Percentiles rank a stretch among this genome's conserved stretches.
Conservation (phyloP, 306 rosid species). For the Amphicarpaea edgeworthii region DNA sequence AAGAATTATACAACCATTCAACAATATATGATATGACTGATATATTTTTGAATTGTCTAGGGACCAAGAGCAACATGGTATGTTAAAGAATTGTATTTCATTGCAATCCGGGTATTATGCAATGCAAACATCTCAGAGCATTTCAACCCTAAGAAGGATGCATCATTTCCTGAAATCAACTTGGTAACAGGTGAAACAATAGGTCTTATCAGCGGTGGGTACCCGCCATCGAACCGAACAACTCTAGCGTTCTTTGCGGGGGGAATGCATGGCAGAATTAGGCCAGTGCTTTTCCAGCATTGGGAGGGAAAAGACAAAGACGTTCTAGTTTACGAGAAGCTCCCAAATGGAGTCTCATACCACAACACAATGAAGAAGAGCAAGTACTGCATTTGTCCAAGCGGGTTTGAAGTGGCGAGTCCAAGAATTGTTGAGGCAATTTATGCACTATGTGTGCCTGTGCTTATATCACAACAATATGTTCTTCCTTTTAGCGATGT, state of each 20-base stretch:
- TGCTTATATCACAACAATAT: constrained; percentile 65
- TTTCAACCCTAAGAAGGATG: constrained; percentile 73
- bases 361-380: constrained; percentile 58
- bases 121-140: constrained; percentile 66
- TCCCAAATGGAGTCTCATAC: constrained; percentile 58
- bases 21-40: not conserved
- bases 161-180: constrained; percentile 71
- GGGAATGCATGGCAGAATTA: constrained; percentile 54
- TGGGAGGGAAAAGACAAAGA: constrained; percentile 62
- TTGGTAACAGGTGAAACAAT: constrained; percentile 51
- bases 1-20: too few relatives aligned
- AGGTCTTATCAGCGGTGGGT: constrained; percentile 50
- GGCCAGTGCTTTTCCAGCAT: constrained; percentile 58
- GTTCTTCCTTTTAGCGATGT: constrained; percentile 70
- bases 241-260: too few relatives aligned
- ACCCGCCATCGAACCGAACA: not conserved
- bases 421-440: constrained; percentile 71
- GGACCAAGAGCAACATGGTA: constrained; percentile 73
- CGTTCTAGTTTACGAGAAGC: constrained; percentile 51
- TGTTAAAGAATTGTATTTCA: constrained; percentile 61
- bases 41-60: constrained; percentile 18
- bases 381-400: constrained; percentile 67
- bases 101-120: constrained; percentile 63
- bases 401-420: constrained; percentile 73
- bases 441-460: constrained; percentile 66